phyloP scores from a whole-genome alignment of 169 alveolate genomes.

The Neospora caninum region DNA sequence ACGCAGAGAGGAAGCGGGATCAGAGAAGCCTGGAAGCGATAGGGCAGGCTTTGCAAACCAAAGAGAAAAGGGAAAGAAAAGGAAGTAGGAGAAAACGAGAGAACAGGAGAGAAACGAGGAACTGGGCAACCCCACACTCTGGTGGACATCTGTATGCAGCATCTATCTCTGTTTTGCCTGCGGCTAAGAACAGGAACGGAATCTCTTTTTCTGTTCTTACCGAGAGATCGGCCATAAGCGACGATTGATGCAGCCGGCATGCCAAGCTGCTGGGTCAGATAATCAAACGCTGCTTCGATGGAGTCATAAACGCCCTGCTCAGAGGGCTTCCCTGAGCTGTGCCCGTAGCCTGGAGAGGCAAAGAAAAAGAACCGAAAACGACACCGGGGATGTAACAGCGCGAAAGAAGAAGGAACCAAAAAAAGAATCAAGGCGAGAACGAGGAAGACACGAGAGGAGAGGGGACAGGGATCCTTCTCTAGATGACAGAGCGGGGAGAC shows the following conservation, averaged over 20 bases:
- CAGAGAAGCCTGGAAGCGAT: neutral
- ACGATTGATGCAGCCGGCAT: slow-evolving; percentile 80
- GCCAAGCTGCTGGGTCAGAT: slow-evolving; percentile 36
- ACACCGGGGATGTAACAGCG: neutral
- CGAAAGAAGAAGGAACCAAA: neutral
- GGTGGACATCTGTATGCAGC: neutral
- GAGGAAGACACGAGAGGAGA: neutral
- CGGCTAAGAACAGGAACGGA: neutral
- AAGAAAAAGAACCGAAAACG: neutral
- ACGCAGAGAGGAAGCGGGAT: neutral
- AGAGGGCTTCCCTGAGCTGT: slow-evolving; percentile 81
- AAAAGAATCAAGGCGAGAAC: neutral
- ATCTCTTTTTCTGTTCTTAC: slow-evolving; percentile 64
- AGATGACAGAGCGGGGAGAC: too few relatives aligned
- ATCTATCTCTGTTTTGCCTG: neutral
- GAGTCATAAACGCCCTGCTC: slow-evolving; percentile 84
- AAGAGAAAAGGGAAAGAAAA: neutral
- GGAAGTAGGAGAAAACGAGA: neutral
- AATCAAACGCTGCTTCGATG: slow-evolving; percentile 87
- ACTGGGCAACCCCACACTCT: neutral
- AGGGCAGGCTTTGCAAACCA: neutral
- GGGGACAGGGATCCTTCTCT: neutral
- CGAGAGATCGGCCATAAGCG: slow-evolving; percentile 92
- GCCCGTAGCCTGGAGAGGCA: slow-evolving; percentile 79
- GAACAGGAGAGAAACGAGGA: neutral